phyloP scores from a whole-genome alignment of 169 alveolate species.

The Plasmodium inui region DNA sequence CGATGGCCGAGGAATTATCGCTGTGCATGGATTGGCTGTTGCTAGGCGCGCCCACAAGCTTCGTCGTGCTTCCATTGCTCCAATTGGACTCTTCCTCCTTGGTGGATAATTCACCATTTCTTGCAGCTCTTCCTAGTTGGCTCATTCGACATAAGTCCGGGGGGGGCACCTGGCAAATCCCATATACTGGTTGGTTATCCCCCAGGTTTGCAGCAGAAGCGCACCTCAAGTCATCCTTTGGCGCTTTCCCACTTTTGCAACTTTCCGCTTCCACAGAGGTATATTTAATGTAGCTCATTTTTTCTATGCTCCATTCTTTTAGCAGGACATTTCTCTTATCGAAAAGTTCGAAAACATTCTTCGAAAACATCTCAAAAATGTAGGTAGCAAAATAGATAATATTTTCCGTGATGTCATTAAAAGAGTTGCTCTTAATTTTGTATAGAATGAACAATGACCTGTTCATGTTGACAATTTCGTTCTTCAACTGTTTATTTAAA shows the following conservation, averaged over 20 bases:
- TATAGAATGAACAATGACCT: constrained; percentile 59
- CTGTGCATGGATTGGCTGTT: neutral
- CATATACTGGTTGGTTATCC: neutral
- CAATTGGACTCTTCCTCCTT: neutral
- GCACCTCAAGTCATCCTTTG: neutral
- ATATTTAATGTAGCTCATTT: constrained; percentile 30
- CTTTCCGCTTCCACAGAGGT: neutral
- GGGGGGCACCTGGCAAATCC: neutral
- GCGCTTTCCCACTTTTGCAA: neutral
- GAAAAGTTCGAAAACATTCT: constrained; percentile 31
- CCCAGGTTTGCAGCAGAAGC: neutral
- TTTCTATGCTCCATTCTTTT: constrained; percentile 47
- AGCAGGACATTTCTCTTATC: constrained; percentile 29
- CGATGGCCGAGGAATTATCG: constrained; percentile 2
- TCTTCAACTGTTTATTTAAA: constrained; percentile 16
- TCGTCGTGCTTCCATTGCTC: neutral
- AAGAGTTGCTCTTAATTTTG: constrained; percentile 19
- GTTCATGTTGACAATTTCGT: constrained; percentile 36
- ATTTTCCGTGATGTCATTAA: constrained; percentile 40
- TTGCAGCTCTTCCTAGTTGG: neutral
- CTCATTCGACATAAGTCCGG: neutral
- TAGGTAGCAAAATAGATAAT: constrained; percentile 70
- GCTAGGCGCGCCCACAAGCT: neutral
- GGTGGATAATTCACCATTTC: neutral
- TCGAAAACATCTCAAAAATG: constrained; percentile 65